Evolutionary conservation across 2,329 filamentous ascomycete species (phyloP), one percentile per base, ranked within the genome.

Genomic region (Seiridium unicorne): DNA sequence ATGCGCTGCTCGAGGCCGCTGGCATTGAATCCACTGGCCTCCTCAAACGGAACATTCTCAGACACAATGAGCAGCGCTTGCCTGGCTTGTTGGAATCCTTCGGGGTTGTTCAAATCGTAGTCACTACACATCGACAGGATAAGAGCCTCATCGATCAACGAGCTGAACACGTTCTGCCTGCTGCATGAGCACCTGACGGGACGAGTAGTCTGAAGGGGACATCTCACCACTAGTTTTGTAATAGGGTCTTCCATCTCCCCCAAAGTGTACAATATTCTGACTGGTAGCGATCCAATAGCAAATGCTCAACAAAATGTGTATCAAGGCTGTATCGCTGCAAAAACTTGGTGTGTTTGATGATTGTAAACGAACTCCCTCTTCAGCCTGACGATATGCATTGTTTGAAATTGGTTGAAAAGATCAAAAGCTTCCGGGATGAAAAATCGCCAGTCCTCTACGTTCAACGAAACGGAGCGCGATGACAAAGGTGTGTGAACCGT

Each of bases 101-200:
- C 72, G 0, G 81, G 67, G 31, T 85, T 73, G 3, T 75, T 71
- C 18, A 93, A 77, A 66, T 93, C 84, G 73, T 87, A 91, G 69
- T 98, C 94, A 57, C 79, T 85, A 4, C 87, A 79, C 55, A 97
- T 90, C 3, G 92, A 89, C 58, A 89, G 83, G 61, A 97, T 84
- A 10, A 94, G 82, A 0, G 91, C 84, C 64, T 92, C 85, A 66
- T 97, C 93, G 46, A 97, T 75, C 18, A 89, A 84, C 32, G 89
- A 84, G 70, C 88, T 88, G 69, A 92, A 94, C 64, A 89, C 85
- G 62, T 87, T 82, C 87, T 93, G 56, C 18, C 44, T 36, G 42
- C 55, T 18, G 26, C 0, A 5, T 46, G 13, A 57, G 55, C 31
- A 9, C 31, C 38, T 35, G 36, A 13, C 18, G 34, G 3, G 7